Evolutionary conservation across 176 grass and related monocot genomes (phyloP).

Genomic region (Cocos nucifera): DNA sequence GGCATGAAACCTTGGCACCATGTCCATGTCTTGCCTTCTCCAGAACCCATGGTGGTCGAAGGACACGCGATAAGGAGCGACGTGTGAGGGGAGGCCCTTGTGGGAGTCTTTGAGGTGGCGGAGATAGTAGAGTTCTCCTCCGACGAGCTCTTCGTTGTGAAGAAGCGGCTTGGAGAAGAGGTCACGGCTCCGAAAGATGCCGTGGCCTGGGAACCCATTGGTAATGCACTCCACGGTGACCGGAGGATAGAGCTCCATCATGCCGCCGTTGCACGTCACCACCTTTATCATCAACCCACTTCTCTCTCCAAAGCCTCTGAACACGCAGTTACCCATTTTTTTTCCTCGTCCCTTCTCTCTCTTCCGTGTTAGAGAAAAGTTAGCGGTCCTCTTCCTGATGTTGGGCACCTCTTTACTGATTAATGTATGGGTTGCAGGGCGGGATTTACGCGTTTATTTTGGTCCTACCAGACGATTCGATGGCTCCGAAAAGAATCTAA

Average conservation of each 20-base stretch:
- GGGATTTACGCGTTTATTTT: no score
- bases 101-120: not conserved
- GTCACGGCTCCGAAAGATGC: not conserved
- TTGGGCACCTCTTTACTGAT: no score
- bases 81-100: not conserved
- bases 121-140: not conserved
- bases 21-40: not conserved
- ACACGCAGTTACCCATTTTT: conserved; percentile 3
- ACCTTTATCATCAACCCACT: not conserved
- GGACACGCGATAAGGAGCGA: not conserved
- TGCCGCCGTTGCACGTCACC: not conserved
- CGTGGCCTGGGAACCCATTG: conserved; percentile 1
- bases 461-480: no score
- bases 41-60: not conserved
- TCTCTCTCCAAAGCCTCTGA: not conserved
- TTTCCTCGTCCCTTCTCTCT: not conserved
- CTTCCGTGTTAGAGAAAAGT: not conserved
- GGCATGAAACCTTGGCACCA: not conserved
- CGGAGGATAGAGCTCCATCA: not conserved
- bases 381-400: no score
- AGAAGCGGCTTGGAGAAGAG: conserved; percentile 1
- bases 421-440: no score
- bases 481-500: no score
- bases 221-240: conserved; percentile 2
- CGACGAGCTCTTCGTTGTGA: not conserved